These are phyloP conservation scores for Colletotrichum graminicola DNA, from an alignment of 2,329 filamentous ascomycete genomes.

Conservation along the genomic window DNA sequence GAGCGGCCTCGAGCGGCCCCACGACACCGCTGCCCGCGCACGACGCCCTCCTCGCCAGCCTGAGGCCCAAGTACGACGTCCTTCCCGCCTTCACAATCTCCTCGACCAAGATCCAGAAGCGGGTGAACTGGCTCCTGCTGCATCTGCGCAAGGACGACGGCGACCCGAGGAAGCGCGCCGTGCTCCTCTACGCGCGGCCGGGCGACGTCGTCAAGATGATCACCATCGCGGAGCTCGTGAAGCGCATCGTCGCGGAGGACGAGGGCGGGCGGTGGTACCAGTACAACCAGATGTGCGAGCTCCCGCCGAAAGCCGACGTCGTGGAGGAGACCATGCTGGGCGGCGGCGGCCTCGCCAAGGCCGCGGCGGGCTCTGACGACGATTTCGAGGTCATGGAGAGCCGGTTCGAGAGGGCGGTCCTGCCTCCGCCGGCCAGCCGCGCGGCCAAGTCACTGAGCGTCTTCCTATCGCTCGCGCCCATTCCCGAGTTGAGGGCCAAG, in stretches of 20 bases:
- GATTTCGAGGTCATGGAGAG: conserved; percentile 70
- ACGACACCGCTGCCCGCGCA: conserved; percentile 53
- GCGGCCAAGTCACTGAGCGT: conserved; percentile 69
- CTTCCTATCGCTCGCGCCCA: conserved; percentile 66
- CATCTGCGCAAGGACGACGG: conserved; percentile 54
- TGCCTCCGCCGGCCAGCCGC: conserved; percentile 59
- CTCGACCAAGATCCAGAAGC: conserved; percentile 70
- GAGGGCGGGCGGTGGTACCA: conserved; percentile 60
- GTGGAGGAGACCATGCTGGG: conserved; percentile 60
- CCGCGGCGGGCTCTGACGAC: conserved; percentile 46
- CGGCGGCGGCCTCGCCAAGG: conserved; percentile 41
- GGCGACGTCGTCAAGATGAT: conserved; percentile 73
- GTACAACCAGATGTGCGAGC: conserved; percentile 69
- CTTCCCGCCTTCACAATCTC: conserved; percentile 68
- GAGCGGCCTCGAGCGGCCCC: conserved; percentile 29
- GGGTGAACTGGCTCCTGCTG: conserved; percentile 58
- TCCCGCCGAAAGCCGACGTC: conserved; percentile 52
- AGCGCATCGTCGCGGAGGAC: conserved; percentile 61
- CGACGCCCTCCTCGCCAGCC: conserved; percentile 57
- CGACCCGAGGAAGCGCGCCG: conserved; percentile 50
- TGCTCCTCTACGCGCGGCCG: conserved; percentile 65
- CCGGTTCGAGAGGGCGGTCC: conserved; percentile 67
- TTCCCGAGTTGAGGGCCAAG: conserved; percentile 67
- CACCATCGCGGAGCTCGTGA: conserved; percentile 75
- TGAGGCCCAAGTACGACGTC: conserved; percentile 62